Percentiles rank a stretch among this genome's conserved stretches.
Conservation (phyloP, 805 yeast species). For the Pichia heedii region DNA sequence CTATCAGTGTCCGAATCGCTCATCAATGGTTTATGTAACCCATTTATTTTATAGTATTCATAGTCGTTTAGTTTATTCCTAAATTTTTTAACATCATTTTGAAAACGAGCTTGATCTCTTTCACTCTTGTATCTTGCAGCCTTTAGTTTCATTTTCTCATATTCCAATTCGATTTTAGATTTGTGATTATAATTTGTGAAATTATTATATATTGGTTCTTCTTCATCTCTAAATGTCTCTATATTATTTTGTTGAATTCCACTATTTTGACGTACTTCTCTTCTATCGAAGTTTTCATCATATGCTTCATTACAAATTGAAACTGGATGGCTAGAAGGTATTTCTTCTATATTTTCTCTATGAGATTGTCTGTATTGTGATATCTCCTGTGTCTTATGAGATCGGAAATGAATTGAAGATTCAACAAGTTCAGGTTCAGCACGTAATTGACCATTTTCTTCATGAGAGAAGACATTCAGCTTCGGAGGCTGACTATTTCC, state of each 20-base stretch:
- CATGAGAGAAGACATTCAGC: background rate
- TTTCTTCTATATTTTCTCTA: background rate
- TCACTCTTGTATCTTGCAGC: slow-evolving; percentile 6
- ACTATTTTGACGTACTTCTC: too few species aligned
- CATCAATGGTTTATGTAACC: background rate
- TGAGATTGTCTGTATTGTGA: background rate
- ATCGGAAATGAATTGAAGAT: background rate
- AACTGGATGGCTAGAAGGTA: too few species aligned
- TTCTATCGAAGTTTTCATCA: too few species aligned
- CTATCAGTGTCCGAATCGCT: background rate
- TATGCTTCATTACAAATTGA: too few species aligned
- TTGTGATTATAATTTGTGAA: background rate
- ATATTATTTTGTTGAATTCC: too few species aligned
- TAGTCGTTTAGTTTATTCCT: slow-evolving; percentile 7
- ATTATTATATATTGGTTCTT: background rate
- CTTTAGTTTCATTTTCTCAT: slow-evolving; percentile 3
- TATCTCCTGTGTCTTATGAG: too few species aligned
- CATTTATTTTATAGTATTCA: slow-evolving; percentile 10
- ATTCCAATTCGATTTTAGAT: slow-evolving; percentile 7
- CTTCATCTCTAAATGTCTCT: background rate
- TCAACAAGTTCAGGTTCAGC: slow-evolving; percentile 7
- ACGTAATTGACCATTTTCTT: background rate
- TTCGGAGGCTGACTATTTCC: background rate
- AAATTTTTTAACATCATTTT: background rate
- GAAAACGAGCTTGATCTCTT: background rate